A percentile compares a stretch with the other conserved stretches of the same genome.
phyloP scores from a whole-genome alignment of 148 eudicot species.

The Chenopodium quinoa region DNA sequence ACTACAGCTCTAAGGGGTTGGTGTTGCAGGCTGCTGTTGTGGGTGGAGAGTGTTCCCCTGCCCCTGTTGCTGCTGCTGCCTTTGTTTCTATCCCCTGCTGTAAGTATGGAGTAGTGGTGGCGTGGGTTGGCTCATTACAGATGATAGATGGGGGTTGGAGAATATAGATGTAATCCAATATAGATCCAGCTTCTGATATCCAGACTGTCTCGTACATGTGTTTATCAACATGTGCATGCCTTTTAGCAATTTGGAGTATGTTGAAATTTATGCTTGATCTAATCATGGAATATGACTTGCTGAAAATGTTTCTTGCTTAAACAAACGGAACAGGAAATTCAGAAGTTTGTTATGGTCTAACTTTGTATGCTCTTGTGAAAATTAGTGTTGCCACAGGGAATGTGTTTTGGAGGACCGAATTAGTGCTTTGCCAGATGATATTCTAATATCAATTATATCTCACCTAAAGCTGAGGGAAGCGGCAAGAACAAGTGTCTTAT shows the following conservation, averaged over 20 bases:
- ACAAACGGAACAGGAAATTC: too few species aligned
- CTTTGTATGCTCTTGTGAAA: not conserved
- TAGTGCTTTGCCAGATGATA: constrained; percentile 7
- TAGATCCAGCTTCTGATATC: too few species aligned
- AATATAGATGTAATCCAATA: too few species aligned
- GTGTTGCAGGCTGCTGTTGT: too few species aligned
- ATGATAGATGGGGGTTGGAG: too few species aligned
- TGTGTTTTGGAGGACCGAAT: not conserved
- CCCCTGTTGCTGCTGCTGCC: too few species aligned
- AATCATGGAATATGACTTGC: not conserved
- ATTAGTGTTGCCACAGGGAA: not conserved
- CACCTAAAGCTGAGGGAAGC: constrained; percentile 4
- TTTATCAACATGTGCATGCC: not conserved
- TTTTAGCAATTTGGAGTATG: not conserved
- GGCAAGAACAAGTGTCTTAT: constrained; percentile 12
- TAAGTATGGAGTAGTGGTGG: too few species aligned
- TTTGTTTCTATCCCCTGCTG: too few species aligned
- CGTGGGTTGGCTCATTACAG: too few species aligned
- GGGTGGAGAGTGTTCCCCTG: too few species aligned
- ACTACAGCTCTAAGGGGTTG: too few species aligned
- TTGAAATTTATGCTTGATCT: not conserved
- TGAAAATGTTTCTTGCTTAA: not conserved
- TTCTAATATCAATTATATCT: constrained; percentile 9
- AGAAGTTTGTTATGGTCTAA: not conserved
- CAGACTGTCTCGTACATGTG: not conserved